phyloP scores from a whole-genome alignment of 1,284 basidiomycete genomes.

The Marasmius oreades region DNA sequence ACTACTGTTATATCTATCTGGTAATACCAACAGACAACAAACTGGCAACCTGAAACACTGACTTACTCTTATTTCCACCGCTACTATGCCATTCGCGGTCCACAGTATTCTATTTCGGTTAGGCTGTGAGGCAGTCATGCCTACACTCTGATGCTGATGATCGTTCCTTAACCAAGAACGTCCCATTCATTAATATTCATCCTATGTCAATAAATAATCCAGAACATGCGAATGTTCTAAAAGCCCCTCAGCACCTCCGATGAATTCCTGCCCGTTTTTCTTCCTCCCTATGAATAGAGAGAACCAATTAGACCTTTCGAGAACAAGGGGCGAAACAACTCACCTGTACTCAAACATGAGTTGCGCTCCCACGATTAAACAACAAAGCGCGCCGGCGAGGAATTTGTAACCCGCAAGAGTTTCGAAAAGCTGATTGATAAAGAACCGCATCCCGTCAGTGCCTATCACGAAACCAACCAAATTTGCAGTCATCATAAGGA shows the following conservation, averaged over 20 bases:
- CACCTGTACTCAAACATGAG: slow-evolving; percentile 93
- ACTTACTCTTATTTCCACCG: too few species aligned
- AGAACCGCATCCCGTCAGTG: slow-evolving; percentile 75
- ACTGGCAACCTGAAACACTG: too few species aligned
- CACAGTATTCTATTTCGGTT: too few species aligned
- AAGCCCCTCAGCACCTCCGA: slow-evolving; percentile 47
- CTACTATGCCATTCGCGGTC: too few species aligned
- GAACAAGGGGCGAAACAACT: slow-evolving; percentile 12
- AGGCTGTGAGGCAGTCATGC: too few species aligned
- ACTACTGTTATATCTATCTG: too few species aligned
- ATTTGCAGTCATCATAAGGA: slow-evolving; percentile 93
- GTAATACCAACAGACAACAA: too few species aligned
- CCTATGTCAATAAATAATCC: too few species aligned
- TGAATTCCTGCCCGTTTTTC: slow-evolving; percentile 59
- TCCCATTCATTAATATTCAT: too few species aligned
- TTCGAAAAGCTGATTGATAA: slow-evolving; percentile 64
- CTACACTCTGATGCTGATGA: too few species aligned
- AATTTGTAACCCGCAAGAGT: slow-evolving; percentile 69
- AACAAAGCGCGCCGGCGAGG: slow-evolving; percentile 55
- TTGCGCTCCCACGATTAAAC: slow-evolving; percentile 83
- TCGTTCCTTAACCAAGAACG: too few species aligned
- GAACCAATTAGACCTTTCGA: not conserved
- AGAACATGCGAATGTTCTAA: too few species aligned
- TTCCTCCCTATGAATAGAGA: slow-evolving; percentile 34
- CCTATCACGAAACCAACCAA: slow-evolving; percentile 96